Percentiles rank a stretch among this genome's conserved stretches.
phyloP scores from a whole-genome alignment of 768 basidiomycete species.

The Boletus pseudopeckii region DNA sequence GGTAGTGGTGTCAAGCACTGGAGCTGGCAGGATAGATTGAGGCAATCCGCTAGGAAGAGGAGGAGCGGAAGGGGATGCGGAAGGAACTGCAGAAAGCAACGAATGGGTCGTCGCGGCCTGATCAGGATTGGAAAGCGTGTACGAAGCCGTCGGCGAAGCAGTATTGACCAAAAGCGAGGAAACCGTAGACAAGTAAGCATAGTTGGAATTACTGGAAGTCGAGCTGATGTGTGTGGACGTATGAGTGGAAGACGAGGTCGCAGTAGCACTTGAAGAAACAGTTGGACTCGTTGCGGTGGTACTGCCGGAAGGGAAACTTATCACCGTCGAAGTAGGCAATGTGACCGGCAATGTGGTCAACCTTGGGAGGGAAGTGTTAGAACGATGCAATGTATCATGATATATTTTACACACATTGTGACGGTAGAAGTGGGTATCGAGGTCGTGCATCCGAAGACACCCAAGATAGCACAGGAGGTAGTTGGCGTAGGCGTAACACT shows the following conservation, averaged over 20 bases:
- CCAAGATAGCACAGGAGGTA: constrained; percentile 17
- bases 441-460: constrained; percentile 18
- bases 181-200: constrained; percentile 33
- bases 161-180: constrained; percentile 33
- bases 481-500: constrained; percentile 4
- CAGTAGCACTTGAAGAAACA: constrained; percentile 2
- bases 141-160: constrained; percentile 16
- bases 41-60: constrained; percentile 61
- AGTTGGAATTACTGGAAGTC: constrained; percentile 24
- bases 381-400: neutral
- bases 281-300: constrained; percentile 3
- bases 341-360: neutral
- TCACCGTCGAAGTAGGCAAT: constrained; percentile 22
- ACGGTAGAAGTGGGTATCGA: constrained; percentile 4
- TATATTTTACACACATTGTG: constrained; percentile 10
- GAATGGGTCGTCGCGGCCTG: constrained; percentile 30
- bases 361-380: constrained; percentile 5
- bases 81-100: constrained; percentile 18
- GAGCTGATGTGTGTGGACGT: constrained; percentile 16
- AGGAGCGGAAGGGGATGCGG: constrained; percentile 24
- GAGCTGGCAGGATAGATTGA: constrained; percentile 51
- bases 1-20: constrained; percentile 21
- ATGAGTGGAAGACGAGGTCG: constrained; percentile 4
- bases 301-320: constrained; percentile 29
- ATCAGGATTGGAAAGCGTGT: constrained; percentile 39